Base-by-base conservation (phyloP, 208 protist genomes). In the Novymonas esmeraldas region DNA sequence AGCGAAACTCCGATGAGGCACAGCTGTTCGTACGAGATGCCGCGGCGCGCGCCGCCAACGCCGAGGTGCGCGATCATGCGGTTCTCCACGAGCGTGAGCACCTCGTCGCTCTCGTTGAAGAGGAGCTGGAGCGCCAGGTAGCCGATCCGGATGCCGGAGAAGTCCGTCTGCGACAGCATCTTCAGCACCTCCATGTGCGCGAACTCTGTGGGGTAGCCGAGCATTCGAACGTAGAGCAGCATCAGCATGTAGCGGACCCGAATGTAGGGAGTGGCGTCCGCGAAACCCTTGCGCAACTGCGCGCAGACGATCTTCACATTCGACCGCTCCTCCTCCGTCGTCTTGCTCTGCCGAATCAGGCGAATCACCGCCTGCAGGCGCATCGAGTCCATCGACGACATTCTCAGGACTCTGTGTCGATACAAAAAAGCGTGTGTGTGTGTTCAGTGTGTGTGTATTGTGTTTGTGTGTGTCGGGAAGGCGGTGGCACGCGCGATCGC, bases 201-300 rank as follows among this genome's bases (percentile, higher is more conserved):
- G 89, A 99, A 99, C 79, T 99, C 99, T 3, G 99, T 92, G 4
- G 99, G 96, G 79, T 99, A 99, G 18, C 99, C 99, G 0, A 99
- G 84, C 86, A 99, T 99, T 67, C 95, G 96, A 62, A 99, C 99
- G 85, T 99, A 99, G 1, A 99, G 78, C 31, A 99, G 88, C 81
- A 99, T 99, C 24, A 96, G 74, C 75, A 99, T 98, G 85, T 99
- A 99, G 57, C 98, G 95, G n/a, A 94, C 93, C 6, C 98, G 85
- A 38, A 97, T 84, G 46, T 96, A 90, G 36, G 90, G 77, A 29
- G 98, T 95, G 55, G 93, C 96, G 26, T 97, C 90, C 54, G 93
- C 94, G 49, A 99, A 98, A 3, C 85, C 82, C 22, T 97, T 97
- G 33, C 98, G 92, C 70, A 99, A 98, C 4, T 77, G 48, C 11